Evolutionary conservation across 2,329 filamentous ascomycete genomes (phyloP).

Genomic region (Cercospora sp.): DNA sequence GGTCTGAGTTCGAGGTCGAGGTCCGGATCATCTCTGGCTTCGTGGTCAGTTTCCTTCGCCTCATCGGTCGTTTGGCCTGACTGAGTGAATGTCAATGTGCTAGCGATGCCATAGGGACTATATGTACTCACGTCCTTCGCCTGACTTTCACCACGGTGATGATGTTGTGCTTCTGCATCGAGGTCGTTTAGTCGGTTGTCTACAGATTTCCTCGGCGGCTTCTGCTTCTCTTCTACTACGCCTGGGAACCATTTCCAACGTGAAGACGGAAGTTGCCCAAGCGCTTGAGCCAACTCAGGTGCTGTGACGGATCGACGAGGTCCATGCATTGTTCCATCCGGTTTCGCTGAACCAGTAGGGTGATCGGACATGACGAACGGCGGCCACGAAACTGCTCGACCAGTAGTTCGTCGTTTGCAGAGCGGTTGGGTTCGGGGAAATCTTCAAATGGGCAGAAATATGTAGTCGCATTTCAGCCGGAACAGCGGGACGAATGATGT

Average conservation of each 20-base stretch:
- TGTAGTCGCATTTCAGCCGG: not conserved
- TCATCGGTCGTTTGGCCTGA: not conserved
- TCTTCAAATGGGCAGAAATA: not conserved
- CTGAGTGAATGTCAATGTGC: not conserved
- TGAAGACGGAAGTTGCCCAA: slow-evolving; percentile 5
- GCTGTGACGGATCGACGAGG: slow-evolving; percentile 22
- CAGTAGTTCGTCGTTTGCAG: not conserved
- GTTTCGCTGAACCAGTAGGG: slow-evolving; percentile 16
- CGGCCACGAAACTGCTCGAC: not conserved
- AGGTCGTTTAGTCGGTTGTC: slow-evolving; percentile 22
- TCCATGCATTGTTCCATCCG: slow-evolving; percentile 37
- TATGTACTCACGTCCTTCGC: not conserved
- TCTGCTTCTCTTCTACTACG: slow-evolving; percentile 9
- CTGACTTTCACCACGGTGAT: not conserved
- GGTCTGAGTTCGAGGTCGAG: not conserved
- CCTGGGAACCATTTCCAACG: not conserved
- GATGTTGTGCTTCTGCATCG: not conserved
- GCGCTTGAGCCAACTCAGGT: slow-evolving; percentile 24
- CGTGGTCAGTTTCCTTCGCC: not conserved
- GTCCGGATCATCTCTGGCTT: not conserved
- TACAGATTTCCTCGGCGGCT: not conserved
- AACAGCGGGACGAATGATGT: not conserved
- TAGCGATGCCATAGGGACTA: not conserved
- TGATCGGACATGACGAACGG: slow-evolving; percentile 1
- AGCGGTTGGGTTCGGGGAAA: not conserved